Conservation (phyloP, 768 basidiomycete species). For the Pleurotus giganteus region DNA sequence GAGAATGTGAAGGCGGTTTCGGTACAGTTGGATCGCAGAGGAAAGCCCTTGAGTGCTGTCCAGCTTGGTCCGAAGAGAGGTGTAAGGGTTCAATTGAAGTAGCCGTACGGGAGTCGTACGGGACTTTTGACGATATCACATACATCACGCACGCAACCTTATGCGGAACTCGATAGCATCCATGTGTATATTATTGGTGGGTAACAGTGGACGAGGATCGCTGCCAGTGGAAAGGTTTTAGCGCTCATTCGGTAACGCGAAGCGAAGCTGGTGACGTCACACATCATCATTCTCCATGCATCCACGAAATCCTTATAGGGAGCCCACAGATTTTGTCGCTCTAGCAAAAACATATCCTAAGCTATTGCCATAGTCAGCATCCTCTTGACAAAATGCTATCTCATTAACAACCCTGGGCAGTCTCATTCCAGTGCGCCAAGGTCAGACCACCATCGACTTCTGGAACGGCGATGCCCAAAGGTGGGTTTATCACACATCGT, state of each 20-base stretch:
- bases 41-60: neutral
- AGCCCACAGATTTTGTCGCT: slow-evolving; percentile 50
- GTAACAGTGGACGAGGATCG: too few species aligned
- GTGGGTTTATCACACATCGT: slow-evolving; percentile 31
- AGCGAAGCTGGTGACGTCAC: too few species aligned
- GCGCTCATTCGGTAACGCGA: too few species aligned
- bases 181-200: too few species aligned
- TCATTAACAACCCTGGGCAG: slow-evolving; percentile 17
- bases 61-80: slow-evolving; percentile 6
- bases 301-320: slow-evolving; percentile 37
- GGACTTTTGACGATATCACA: too few species aligned
- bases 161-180: too few species aligned
- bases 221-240: too few species aligned
- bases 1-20: neutral
- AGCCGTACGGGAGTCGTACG: too few species aligned
- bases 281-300: slow-evolving; percentile 39
- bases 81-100: slow-evolving; percentile 2
- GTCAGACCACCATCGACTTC: slow-evolving; percentile 64
- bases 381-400: neutral
- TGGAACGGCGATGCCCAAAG: slow-evolving; percentile 68
- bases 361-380: slow-evolving; percentile 51
- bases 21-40: neutral
- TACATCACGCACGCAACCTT: too few species aligned
- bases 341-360: slow-evolving; percentile 59
- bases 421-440: slow-evolving; percentile 23